Conservation (phyloP, 2,329 filamentous ascomycete species). For the Aspergillus eucalypticola region DNA sequence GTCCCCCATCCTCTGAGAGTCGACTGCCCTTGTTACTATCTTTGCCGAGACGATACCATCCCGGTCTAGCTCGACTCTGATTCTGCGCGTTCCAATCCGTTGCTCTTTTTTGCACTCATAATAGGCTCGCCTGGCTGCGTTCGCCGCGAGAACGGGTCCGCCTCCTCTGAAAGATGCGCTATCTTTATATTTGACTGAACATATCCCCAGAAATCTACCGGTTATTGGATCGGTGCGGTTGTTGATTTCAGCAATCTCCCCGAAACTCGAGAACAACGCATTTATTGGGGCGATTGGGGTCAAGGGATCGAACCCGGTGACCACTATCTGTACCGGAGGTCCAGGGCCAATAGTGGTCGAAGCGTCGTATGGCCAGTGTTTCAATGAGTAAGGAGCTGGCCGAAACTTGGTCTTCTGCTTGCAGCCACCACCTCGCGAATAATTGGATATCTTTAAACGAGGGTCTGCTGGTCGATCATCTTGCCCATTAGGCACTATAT, state of each 20-base stretch:
- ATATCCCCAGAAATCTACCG: slow-evolving; percentile 90
- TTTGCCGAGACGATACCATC: slow-evolving; percentile 80
- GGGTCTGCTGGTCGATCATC: slow-evolving; percentile 73
- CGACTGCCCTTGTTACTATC: slow-evolving; percentile 73
- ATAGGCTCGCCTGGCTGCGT: slow-evolving; percentile 75
- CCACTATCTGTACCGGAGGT: slow-evolving; percentile 85
- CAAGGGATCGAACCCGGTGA: slow-evolving; percentile 94
- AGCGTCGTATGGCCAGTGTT: slow-evolving; percentile 77
- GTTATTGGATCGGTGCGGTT: slow-evolving; percentile 96
- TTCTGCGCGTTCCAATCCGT: slow-evolving; percentile 72
- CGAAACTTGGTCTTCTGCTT: slow-evolving; percentile 71
- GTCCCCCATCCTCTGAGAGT: slow-evolving; percentile 61
- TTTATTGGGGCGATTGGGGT: slow-evolving; percentile 62
- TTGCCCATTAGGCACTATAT: slow-evolving; percentile 58
- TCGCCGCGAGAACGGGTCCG: slow-evolving; percentile 65
- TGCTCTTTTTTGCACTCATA: slow-evolving; percentile 74
- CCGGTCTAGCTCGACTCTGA: slow-evolving; percentile 85
- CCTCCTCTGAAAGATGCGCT: slow-evolving; percentile 55
- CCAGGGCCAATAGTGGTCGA: slow-evolving; percentile 84
- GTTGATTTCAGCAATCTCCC: slow-evolving; percentile 81
- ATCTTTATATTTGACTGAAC: slow-evolving; percentile 86
- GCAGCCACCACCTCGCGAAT: slow-evolving; percentile 61
- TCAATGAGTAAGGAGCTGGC: slow-evolving; percentile 74
- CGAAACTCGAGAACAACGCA: slow-evolving; percentile 44
- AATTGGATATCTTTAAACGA: slow-evolving; percentile 68